Evolutionary conservation across 345 rosid genomes (phyloP).

Genomic region (Melaleuca alternifolia): DNA sequence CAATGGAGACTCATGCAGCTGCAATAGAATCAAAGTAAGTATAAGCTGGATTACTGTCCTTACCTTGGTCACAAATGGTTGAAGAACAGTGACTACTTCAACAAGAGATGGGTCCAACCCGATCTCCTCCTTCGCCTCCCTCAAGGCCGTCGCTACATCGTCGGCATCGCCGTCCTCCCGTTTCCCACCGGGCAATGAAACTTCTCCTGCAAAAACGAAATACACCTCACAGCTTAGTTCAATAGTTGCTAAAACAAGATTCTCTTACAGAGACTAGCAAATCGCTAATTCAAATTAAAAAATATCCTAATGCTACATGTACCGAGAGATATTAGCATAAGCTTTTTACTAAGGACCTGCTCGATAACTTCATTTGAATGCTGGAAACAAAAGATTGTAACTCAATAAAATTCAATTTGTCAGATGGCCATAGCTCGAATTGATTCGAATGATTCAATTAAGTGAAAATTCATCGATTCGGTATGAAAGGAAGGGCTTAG

Average conservation of each 20-base stretch:
- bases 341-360: background rate
- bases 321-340: background rate
- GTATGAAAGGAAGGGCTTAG: background rate
- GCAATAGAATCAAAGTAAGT: background rate
- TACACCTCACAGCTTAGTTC: background rate
- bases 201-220: conserved; percentile 22
- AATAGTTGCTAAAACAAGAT: background rate
- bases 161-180: conserved; percentile 27
- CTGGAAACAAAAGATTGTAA: background rate
- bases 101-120: conserved; percentile 40
- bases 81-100: conserved; percentile 24
- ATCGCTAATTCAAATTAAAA: no score
- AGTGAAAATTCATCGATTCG: background rate
- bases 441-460: background rate
- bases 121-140: conserved; percentile 39
- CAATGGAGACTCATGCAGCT: accelerated
- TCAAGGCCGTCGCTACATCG: conserved; percentile 25
- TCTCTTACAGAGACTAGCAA: background rate
- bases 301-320: background rate
- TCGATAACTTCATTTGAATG: background rate
- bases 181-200: conserved; percentile 38
- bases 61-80: conserved; percentile 21
- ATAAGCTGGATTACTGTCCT: background rate
- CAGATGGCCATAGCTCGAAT: background rate
- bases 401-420: background rate